Percentiles rank a stretch among this genome's conserved stretches.
These are phyloP conservation scores for Dactylonectria macrodidyma DNA, from an alignment of 2,329 filamentous ascomycete genomes.

Conservation along the genomic window DNA sequence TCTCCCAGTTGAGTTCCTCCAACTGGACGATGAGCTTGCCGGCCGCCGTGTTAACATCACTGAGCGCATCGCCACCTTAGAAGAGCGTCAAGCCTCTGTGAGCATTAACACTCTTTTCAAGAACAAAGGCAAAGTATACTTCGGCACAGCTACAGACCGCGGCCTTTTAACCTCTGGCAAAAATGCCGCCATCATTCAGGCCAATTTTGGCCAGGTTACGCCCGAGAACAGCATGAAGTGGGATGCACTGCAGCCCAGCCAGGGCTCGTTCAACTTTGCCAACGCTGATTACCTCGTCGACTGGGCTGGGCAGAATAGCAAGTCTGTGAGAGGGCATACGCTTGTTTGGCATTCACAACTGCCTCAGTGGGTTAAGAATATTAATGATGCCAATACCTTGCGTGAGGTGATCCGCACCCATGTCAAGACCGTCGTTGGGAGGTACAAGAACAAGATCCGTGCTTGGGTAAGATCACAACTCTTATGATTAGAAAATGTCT, in stretches of 20 bases:
- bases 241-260: conserved; percentile 66
- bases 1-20: too few relatives aligned
- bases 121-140: conserved; percentile 76
- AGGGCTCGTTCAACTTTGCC: conserved; percentile 70
- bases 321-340: conserved; percentile 76
- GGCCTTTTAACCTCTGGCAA: conserved; percentile 63
- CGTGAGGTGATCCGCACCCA: conserved; percentile 71
- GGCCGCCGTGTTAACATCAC: too few relatives aligned
- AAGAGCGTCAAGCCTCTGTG: background rate
- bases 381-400: conserved; percentile 67
- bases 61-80: too few relatives aligned
- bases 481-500: too few relatives aligned
- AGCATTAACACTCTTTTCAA: conserved; percentile 17
- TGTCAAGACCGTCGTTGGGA: conserved; percentile 68
- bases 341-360: conserved; percentile 76
- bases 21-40: too few relatives aligned
- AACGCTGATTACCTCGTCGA: conserved; percentile 73
- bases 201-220: conserved; percentile 76
- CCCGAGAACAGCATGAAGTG: conserved; percentile 82
- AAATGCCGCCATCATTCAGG: conserved; percentile 69
- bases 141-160: conserved; percentile 71
- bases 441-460: conserved; percentile 76
- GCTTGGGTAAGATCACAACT: conserved; percentile 59
- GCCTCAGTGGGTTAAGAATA: conserved; percentile 71
- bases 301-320: conserved; percentile 69